A percentile compares a stretch with the other conserved stretches of the same genome.
Evolutionary conservation across 176 grass and related monocot genomes (phyloP).

Genomic region (Triticum turgidum): DNA sequence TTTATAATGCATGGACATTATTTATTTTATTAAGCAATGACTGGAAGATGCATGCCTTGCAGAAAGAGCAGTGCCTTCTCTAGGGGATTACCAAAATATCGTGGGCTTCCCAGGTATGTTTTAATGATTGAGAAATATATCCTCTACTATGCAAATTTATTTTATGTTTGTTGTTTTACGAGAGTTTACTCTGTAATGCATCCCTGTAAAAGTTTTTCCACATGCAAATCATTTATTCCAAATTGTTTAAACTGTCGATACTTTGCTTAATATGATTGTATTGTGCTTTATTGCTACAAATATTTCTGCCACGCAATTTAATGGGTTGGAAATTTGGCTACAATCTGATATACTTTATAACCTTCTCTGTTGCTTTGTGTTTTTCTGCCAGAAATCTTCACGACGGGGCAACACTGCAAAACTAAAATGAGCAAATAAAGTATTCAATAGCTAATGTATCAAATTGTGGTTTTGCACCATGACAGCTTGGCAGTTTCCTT

Average conservation of each 20-base stretch:
- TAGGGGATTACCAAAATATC: conserved; percentile 92
- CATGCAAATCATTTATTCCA: neutral
- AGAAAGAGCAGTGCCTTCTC: conserved; percentile 99
- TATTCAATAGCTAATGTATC: neutral
- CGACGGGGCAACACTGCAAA: neutral
- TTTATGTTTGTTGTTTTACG: neutral
- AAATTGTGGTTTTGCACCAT: neutral
- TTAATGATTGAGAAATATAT: conserved; percentile 17
- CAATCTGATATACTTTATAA: neutral
- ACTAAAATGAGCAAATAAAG: neutral
- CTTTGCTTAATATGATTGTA: neutral
- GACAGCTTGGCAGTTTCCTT: neutral
- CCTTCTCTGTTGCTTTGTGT: neutral
- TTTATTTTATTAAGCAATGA: conserved; percentile 48
- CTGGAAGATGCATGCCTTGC: conserved; percentile 29
- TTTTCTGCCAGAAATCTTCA: conserved; percentile 14
- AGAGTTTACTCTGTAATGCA: neutral
- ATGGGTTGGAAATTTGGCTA: neutral
- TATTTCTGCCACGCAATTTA: neutral
- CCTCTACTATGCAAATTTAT: neutral
- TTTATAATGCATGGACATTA: conserved; percentile 7
- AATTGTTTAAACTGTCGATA: neutral
- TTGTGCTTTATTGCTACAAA: neutral
- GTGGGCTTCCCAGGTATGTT: conserved; percentile 78
- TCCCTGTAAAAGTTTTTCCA: neutral